phyloP scores from a whole-genome alignment of 257 asterid genomes.

The Solanum ossicruentum region DNA sequence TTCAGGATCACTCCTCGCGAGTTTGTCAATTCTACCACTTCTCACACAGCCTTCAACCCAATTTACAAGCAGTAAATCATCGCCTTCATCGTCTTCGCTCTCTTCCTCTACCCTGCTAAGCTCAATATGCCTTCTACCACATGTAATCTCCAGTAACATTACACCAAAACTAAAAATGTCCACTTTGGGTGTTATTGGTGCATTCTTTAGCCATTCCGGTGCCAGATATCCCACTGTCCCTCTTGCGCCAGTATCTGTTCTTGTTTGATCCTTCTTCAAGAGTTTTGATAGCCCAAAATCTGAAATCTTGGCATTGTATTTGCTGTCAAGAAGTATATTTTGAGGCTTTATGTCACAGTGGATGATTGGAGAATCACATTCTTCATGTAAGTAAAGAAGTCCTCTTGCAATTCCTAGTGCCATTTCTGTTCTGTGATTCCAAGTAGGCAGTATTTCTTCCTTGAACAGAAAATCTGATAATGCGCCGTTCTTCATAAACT shows the following conservation, averaged over 20 bases:
- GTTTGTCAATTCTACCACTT: neutral
- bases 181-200: neutral
- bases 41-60: neutral
- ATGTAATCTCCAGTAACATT: neutral
- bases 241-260: neutral
- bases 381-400: conserved; percentile 6
- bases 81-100: neutral
- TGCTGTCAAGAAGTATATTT: conserved; percentile 2
- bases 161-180: conserved; percentile 4
- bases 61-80: neutral
- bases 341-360: conserved; percentile 5
- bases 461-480: neutral
- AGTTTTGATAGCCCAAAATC: conserved; percentile 12
- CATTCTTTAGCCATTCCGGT: conserved; percentile 7
- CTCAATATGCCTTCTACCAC: conserved; percentile 1
- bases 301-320: conserved; percentile 1
- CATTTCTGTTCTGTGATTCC: neutral
- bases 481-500: conserved; percentile 6
- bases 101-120: neutral
- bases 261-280: neutral
- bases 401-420: conserved; percentile 8
- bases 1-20: neutral
- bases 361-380: conserved; percentile 8
- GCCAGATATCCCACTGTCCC: conserved; percentile 14
- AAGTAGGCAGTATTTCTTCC: neutral